Evolutionary conservation across 2,329 filamentous ascomycete species (phyloP), one percentile per base, ranked within the genome.

Genomic region (Chrysoporthe cubensis): DNA sequence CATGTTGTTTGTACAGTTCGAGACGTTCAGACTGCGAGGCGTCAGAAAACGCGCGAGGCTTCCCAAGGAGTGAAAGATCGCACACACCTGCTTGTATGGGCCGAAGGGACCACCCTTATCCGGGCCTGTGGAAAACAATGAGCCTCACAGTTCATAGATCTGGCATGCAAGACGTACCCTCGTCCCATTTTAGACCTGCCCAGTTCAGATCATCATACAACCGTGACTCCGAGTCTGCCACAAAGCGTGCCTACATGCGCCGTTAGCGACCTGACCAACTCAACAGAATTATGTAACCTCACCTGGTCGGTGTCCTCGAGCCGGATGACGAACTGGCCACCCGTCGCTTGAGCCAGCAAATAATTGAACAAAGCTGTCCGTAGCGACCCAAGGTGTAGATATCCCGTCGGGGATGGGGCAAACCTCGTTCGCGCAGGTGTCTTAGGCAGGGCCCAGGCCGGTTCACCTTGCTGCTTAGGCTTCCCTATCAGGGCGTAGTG

Each of bases 361-460:
- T 95, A 97, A 75, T 97, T 98, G 82, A 94, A 98, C n/a, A 99
- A 80, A 0, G 96, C 96, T 0, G 96, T 99, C 68, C 96, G 86
- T 46, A 99, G 79, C 0, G 94, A 97, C 4, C 96, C 96, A 14
- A 99, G 84, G 79, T 99, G 96, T 34, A 99, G 85, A 74, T 95
- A 94, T 1, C 96, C 96, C 0, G 96, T 99, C 0, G 96, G 96
- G 1, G 96, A 98, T 0, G 96, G 96, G 1, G 96, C 96, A 79
- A 99, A 99, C 59, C 96, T 90, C 21, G 96, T 93, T 77, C 93
- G 85, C 68, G 88, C 88, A 58, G 91, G 91, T 7, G 76, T 79
- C 40, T 81, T 79, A 40, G 88, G 86, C 18, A 87, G 81, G 77
- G 59, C 67, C 68, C 68, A 70, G 61, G 37, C 58, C 52, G 68